These are phyloP conservation scores for Phytophthora agathidicida DNA, from an alignment of 352 stramenopile species.

Conservation along the genomic window DNA sequence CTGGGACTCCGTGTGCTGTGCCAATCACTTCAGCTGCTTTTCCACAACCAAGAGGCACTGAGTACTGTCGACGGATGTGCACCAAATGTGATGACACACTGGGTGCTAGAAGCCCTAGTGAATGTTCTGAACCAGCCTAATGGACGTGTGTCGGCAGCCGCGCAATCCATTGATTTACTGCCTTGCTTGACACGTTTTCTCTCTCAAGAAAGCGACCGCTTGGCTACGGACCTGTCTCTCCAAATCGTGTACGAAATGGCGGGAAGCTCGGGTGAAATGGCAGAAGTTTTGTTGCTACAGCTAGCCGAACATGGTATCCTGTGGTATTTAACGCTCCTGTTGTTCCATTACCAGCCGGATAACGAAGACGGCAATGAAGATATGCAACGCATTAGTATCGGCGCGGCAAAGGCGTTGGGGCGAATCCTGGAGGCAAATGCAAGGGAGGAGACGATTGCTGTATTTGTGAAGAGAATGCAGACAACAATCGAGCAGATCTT, in stretches of 20 bases:
- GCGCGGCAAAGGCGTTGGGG: conserved; percentile 74
- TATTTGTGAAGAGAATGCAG: conserved; percentile 85
- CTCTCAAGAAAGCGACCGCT: conserved; percentile 63
- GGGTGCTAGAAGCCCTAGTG: conserved; percentile 80
- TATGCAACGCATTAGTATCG: conserved; percentile 72
- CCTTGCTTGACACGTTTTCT: conserved; percentile 82
- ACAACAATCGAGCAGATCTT: conserved; percentile 86
- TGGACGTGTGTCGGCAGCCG: conserved; percentile 77
- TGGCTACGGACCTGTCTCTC: conserved; percentile 79
- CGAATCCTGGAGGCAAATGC: conserved; percentile 72
- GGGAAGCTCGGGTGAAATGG: conserved; percentile 78
- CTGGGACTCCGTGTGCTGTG: conserved; percentile 79
- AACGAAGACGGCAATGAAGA: conserved; percentile 41
- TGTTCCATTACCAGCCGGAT: conserved; percentile 66
- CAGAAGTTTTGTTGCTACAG: conserved; percentile 79
- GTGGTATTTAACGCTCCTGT: conserved; percentile 84
- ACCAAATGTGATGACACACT: conserved; percentile 77
- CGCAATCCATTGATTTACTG: conserved; percentile 82
- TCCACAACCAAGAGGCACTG: conserved; percentile 74
- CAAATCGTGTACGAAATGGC: conserved; percentile 88
- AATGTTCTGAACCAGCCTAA: conserved; percentile 85
- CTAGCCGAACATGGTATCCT: conserved; percentile 82
- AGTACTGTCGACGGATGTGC: conserved; percentile 59
- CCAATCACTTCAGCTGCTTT: conserved; percentile 74
- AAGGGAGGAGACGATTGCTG: conserved; percentile 73